phyloP scores from a whole-genome alignment of 2,329 filamentous ascomycete genomes.

The Lizonia empirigonia region DNA sequence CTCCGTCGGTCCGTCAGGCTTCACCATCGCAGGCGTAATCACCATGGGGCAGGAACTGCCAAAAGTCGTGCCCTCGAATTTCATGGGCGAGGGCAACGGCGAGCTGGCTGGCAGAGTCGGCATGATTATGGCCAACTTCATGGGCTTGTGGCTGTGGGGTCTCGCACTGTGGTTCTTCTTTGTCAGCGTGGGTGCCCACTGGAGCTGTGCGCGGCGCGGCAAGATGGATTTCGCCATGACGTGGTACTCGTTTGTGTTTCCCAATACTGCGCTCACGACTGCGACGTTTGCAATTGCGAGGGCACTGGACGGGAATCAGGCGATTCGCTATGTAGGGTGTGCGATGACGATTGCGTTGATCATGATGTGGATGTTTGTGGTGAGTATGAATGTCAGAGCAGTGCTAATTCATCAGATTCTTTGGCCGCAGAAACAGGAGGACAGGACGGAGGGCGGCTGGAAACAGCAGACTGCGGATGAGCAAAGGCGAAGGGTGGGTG shows the following conservation, averaged over 20 bases:
- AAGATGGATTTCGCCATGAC: constrained; percentile 80
- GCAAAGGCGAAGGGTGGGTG: constrained; percentile 31
- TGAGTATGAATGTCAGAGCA: constrained; percentile 72
- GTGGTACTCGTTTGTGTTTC: constrained; percentile 84
- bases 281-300: constrained; percentile 74
- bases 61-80: constrained; percentile 55
- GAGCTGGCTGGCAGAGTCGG: constrained; percentile 61
- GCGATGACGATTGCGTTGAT: constrained; percentile 70
- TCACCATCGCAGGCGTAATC: constrained; percentile 67
- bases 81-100: constrained; percentile 61
- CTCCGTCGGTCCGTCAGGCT: constrained; percentile 75
- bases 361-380: constrained; percentile 70
- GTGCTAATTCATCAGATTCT: constrained; percentile 70
- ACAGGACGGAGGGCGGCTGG: constrained; percentile 67
- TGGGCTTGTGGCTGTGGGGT: constrained; percentile 80
- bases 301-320: constrained; percentile 53
- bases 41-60: constrained; percentile 61
- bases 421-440: constrained; percentile 75
- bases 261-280: constrained; percentile 75
- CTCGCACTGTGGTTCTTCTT: constrained; percentile 86
- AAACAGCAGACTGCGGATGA: constrained; percentile 40
- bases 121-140: constrained; percentile 63
- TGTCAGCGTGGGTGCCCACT: constrained; percentile 76
- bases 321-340: constrained; percentile 70
- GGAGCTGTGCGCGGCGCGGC: constrained; percentile 65